Evolutionary conservation across 106 monocot genomes (phyloP), one percentile per base, ranked within the genome.

Genomic region (Triglochin maritima): DNA sequence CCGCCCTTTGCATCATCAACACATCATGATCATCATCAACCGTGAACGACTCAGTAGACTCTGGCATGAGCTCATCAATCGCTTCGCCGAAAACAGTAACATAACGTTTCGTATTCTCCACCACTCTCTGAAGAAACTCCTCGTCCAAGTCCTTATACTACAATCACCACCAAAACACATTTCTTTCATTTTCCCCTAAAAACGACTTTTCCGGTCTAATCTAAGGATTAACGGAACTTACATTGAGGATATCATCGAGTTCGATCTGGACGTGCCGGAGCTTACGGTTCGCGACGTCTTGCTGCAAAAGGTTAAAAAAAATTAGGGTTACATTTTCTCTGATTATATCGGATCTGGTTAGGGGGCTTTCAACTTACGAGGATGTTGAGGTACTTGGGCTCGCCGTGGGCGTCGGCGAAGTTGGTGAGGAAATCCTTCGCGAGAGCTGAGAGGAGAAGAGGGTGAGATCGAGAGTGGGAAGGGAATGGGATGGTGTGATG

Each of bases 91-190:
- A 96, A 42, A 96, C 80, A 17, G 70, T 73, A 43, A 96, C 74
- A 64, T 96, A 96, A 9, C 96, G 68, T 64, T 83, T 62, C 2
- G 96, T 88, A 71, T 96, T 96, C 80, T 88, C 96, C 7, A 85
- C 82, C 47, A 96, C 86, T 44, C 91, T 70, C 72, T 85, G 77
- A 73, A 87, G 59, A 70, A 96, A 96, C 64, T 85, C 91, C 75
- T 88, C 91, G 50, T 96, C 96, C 80, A 83, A 44, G 57, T 91
- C 91, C 74, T 96, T 88, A 72, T 96, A 91, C 96, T 96, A 67
- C 64, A n/a, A 48, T 4, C 59, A 51, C 50, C 9, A 42, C 51
- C 12, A 17, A 68, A 54, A 68, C 51, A 29, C 29, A 29, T 29
- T 29, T 29, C 29, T 29, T 29, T 29, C 29, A 29, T 29, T 29